Base-by-base conservation (phyloP, 2,329 filamentous ascomycete genomes). In the Grosmannia clavigera region DNA sequence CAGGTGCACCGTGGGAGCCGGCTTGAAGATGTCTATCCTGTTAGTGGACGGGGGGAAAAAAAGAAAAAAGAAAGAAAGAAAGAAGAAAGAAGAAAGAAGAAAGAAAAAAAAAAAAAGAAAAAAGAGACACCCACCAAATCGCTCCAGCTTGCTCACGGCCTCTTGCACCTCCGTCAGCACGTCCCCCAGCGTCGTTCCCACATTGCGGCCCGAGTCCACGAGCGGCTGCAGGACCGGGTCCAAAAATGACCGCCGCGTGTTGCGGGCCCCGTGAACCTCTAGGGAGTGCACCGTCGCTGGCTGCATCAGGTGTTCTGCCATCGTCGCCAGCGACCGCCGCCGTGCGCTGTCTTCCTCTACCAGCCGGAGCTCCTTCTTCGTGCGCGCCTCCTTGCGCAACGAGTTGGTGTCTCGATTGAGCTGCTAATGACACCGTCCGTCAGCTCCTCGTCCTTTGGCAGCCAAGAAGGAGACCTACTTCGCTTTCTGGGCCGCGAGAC, bases 211-310 rank as follows among this genome's bases (percentile, higher is more conserved):
- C 58, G 81, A 82, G 67, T 82, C 83, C 57, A 97, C 77, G 10
- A 96, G 73, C 7, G 92, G 91, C 60, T 84, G 76, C 72, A 97
- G 85, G 61, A 96, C 78, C 43, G 85, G 84, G 70, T 95, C 82
- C 59, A 99, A 84, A 72, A 99, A 96, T 64, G 81, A 79, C 67
- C 82, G 82, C 64, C 94, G 84, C n/a, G 92, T 96, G 70, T 94
- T 85, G 62, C 81, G 81, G 53, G 90, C 90, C 69, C 91, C 88
- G 63, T 95, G 83, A 62, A 99, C 79, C 67, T 88, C 84, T 69
- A 99, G 82, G 53, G 90, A 88, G 67, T 89, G 89, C 70, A 99
- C 86, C 16, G 90, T 90, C 67, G 94, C 89, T 50, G 94, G 92
- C 61, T 94, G 83, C 52, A 89, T 89, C 65, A 87, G 86, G 72